Evolutionary conservation across 2,329 filamentous ascomycete genomes (phyloP).

Genomic region (Sporothrix mexicana): DNA sequence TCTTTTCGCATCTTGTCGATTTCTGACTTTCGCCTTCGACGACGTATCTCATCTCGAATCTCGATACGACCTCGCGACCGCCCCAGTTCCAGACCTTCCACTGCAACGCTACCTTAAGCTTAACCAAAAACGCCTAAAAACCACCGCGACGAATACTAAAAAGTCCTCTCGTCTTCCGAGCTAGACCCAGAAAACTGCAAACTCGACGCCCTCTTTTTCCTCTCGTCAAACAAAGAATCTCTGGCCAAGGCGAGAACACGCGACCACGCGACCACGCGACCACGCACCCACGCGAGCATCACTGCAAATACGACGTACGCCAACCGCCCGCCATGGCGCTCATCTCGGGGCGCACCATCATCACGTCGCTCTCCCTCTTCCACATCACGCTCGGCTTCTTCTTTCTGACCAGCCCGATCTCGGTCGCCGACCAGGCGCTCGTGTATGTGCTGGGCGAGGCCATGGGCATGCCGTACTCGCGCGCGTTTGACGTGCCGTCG

Average conservation of each 20-base stretch:
- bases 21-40: no score
- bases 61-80: background rate
- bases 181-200: no score
- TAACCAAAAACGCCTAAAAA: background rate
- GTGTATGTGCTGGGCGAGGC: constrained; percentile 83
- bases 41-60: background rate
- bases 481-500: constrained; percentile 70
- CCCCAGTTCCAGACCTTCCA: constrained; percentile 4
- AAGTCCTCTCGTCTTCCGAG: no score
- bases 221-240: background rate
- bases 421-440: constrained; percentile 77
- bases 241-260: background rate
- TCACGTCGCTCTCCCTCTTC: constrained; percentile 81
- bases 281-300: background rate
- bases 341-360: constrained; percentile 79
- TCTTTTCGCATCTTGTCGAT: background rate
- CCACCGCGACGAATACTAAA: background rate
- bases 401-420: constrained; percentile 74
- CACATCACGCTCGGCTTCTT: constrained; percentile 84
- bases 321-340: constrained; percentile 69
- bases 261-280: background rate
- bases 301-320: background rate
- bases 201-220: no score
- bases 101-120: constrained; percentile 12
- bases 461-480: constrained; percentile 75